These are phyloP conservation scores for Picochlorum sp. DNA, from an alignment of 139 green algal genomes.

Conservation along the genomic window DNA sequence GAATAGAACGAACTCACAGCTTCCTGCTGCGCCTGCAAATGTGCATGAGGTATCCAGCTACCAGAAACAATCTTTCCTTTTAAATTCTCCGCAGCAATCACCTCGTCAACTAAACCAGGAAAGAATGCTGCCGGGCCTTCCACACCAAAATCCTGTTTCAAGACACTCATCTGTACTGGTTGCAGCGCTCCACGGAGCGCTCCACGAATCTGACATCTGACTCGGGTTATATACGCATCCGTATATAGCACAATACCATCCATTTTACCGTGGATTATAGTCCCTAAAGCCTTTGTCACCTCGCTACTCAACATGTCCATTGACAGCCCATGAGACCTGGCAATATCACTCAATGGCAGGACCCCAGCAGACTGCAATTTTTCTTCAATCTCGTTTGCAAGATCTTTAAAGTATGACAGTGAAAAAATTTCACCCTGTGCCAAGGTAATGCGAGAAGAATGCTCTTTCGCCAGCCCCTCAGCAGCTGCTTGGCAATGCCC, in stretches of 20 bases:
- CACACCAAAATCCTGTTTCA: conserved; percentile 36
- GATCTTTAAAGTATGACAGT: conserved; percentile 63
- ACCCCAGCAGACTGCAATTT: conserved; percentile 56
- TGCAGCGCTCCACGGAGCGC: conserved; percentile 54
- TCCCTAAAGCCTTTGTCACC: conserved; percentile 43
- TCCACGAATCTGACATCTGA: conserved; percentile 72
- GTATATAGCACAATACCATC: conserved; percentile 80
- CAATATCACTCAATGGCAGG: conserved; percentile 62
- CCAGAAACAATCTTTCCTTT: conserved; percentile 50
- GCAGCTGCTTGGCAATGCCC: conserved; percentile 53
- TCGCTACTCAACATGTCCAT: conserved; percentile 62
- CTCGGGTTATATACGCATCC: conserved; percentile 54
- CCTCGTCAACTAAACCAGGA: conserved; percentile 32
- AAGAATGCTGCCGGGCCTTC: conserved; percentile 17
- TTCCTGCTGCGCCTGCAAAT: conserved; percentile 51
- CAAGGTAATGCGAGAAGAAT: conserved; percentile 29
- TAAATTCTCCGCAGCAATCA: conserved; percentile 39
- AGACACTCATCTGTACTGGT: conserved; percentile 33
- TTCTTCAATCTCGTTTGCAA: conserved; percentile 78
- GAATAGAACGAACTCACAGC: conserved; percentile 63
- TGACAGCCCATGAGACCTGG: conserved; percentile 60
- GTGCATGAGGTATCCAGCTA: conserved; percentile 58
- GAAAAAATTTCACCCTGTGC: conserved; percentile 84
- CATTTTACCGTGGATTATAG: conserved; percentile 58
- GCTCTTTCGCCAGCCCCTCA: conserved; percentile 10